Evolutionary conservation across 106 monocot species (phyloP), one percentile per base, ranked within the genome.

Genomic region (Dendrobium officinale): DNA sequence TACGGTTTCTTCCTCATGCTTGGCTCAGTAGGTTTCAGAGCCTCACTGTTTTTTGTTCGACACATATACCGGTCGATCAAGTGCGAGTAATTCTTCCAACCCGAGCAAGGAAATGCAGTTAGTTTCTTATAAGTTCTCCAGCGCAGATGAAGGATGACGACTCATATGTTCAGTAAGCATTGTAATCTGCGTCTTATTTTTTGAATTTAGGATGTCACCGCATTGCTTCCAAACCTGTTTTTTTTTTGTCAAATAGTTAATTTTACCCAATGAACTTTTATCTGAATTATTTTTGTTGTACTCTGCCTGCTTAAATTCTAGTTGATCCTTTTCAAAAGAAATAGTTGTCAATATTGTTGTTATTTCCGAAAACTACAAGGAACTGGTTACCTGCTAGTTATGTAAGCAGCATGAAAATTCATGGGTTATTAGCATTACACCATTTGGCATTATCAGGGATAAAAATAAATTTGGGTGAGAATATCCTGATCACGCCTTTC

Each of bases 1-100:
- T 91, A 91, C 45, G 91, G 88, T 29, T 91, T 91, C 84, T 91
- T 88, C 81, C 82, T 88, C 41, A 88, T 91, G 91, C 91, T 91
- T 24, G 91, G 91, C 0, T 85, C 85, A 76, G 75, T 91, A 4
- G 91, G 91, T 8, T 91, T 86, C 80, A 67, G 88, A 55, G 84
- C 91, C 3, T 79, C 91, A 19, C 67, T 88, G 61, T 75, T 91
- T 55, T 91, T 91, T 79, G 84, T 91, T 42, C 88, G 84, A 16
- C 91, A 88, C 80, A 91, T 91, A 19, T 91, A 88, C 81, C 79
- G 87, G 24, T 91, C 88, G 6, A 88, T 91, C 86, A 91, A 91
- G 86, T 74, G 74, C 74, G 74, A 74, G 74, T 74, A 74, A 74
- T 74, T 16, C 33, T 22, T 9, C 0, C 10, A 13, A 51, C 13